A percentile compares a stretch with the other conserved stretches of the same genome.
These are phyloP conservation scores for Platanthera guangdongensis DNA, from an alignment of 106 monocot species.

Conservation along the genomic window DNA sequence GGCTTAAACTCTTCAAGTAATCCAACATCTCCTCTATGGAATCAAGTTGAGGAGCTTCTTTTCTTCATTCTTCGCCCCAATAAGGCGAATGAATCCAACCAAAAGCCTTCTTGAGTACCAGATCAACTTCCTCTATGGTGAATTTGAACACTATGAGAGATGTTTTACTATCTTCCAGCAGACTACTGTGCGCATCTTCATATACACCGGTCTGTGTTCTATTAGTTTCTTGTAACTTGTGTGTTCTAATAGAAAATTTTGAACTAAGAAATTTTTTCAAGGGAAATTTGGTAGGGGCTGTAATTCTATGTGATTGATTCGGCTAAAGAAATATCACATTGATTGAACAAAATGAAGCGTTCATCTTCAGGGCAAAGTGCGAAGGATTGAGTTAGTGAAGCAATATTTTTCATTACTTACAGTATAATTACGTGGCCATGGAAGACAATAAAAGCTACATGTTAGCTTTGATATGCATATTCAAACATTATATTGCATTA, in stretches of 20 bases:
- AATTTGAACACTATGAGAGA: slow-evolving; percentile 45
- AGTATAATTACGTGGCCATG: too few relatives aligned
- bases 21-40: slow-evolving; percentile 30
- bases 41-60: slow-evolving; percentile 38
- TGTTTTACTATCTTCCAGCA: slow-evolving; percentile 54
- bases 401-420: too few relatives aligned
- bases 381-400: too few relatives aligned
- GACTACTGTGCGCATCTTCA: slow-evolving; percentile 38
- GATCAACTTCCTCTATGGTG: slow-evolving; percentile 39
- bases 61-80: slow-evolving; percentile 82
- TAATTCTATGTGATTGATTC: slow-evolving; percentile 11
- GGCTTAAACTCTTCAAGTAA: slow-evolving; percentile 53
- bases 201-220: slow-evolving; percentile 20
- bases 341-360: too few relatives aligned
- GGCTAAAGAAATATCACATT: too few relatives aligned
- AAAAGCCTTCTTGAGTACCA: slow-evolving; percentile 74
- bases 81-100: slow-evolving; percentile 83
- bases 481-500: too few relatives aligned
- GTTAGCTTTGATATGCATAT: too few relatives aligned
- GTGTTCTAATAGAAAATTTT: slow-evolving; percentile 1
- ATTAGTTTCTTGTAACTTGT: slow-evolving; percentile 25
- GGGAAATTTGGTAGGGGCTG: neutral
- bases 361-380: too few relatives aligned
- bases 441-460: too few relatives aligned
- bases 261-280: slow-evolving; percentile 2